A percentile compares a stretch with the other conserved stretches of the same genome.
Evolutionary conservation across 495 filamentous ascomycete species (phyloP).

Genomic region (Penicillium maclennaniae): DNA sequence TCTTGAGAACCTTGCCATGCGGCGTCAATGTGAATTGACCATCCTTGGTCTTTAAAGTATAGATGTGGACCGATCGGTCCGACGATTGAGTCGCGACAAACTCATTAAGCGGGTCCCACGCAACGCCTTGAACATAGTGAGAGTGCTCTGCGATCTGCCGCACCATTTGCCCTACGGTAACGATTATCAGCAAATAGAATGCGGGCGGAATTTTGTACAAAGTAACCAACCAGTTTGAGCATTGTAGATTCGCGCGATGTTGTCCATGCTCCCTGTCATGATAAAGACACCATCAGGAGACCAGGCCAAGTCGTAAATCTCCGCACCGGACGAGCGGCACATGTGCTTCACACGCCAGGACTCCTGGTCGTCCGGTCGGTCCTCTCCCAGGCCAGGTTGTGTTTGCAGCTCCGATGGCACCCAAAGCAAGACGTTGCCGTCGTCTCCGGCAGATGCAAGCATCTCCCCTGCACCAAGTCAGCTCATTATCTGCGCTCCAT

Average conservation of each 20-base stretch:
- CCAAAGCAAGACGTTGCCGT: conserved; percentile 95
- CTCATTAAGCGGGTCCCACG: conserved; percentile 98
- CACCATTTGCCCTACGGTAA: conserved; percentile 69
- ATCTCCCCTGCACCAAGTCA: conserved; percentile 66
- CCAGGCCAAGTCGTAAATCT: conserved; percentile 98
- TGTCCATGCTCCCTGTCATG: conserved; percentile 99
- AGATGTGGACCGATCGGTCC: conserved; percentile 95
- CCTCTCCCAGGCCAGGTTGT: conserved; percentile 68
- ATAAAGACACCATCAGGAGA: conserved; percentile 94
- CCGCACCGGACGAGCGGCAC: conserved; percentile 85
- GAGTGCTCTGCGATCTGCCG: conserved; percentile 98
- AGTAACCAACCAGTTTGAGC: conserved; percentile 72
- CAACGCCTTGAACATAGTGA: conserved; percentile 97
- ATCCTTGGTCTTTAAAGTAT: conserved; percentile 92
- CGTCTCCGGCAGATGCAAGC: conserved; percentile 91
- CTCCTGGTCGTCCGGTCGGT: conserved; percentile 89
- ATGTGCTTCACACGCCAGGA: conserved; percentile 96
- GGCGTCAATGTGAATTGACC: conserved; percentile 87
- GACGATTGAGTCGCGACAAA: conserved; percentile 98
- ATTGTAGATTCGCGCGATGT: conserved; percentile 95
- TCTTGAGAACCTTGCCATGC: conserved; percentile 71
- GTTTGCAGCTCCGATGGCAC: conserved; percentile 75
- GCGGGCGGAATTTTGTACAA: neutral
- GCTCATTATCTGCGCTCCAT: conserved; percentile 13
- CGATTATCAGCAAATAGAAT: conserved; percentile 11